phyloP scores from a whole-genome alignment of 2,329 filamentous ascomycete species.

The Penicillium glabrum region DNA sequence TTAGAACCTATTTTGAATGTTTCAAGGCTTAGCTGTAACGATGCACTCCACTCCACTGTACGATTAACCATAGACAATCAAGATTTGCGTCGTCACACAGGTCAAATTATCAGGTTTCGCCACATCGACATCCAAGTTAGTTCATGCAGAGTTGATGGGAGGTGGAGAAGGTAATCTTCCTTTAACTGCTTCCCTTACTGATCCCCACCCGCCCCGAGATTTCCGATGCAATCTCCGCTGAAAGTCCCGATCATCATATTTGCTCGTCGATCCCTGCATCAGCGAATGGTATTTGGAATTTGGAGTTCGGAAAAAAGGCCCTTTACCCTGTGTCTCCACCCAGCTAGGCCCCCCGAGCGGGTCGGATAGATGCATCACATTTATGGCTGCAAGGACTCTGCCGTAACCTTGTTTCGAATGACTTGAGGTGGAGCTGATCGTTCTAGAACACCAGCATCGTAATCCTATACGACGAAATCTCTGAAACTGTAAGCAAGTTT shows the following conservation, averaged over 20 bases:
- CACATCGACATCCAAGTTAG: too few species aligned
- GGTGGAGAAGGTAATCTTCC: too few species aligned
- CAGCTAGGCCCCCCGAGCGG: not conserved
- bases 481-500: not conserved
- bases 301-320: constrained; percentile 26
- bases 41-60: too few species aligned
- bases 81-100: too few species aligned
- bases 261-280: not conserved
- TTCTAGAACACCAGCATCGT: not conserved
- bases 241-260: not conserved
- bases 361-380: not conserved
- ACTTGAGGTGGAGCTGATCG: not conserved
- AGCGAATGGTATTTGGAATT: not conserved
- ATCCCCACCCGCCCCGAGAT: not conserved
- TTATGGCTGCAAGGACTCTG: not conserved
- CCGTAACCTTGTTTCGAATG: not conserved
- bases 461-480: not conserved
- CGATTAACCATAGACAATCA: too few species aligned
- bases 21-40: too few species aligned
- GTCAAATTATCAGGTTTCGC: too few species aligned
- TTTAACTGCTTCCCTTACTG: not conserved
- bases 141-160: too few species aligned
- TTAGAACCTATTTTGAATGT: too few species aligned
- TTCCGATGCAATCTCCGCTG: not conserved
- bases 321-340: constrained; percentile 22